Base-by-base conservation (phyloP, 2,329 filamentous ascomycete genomes). In the Helotiales sp. region DNA sequence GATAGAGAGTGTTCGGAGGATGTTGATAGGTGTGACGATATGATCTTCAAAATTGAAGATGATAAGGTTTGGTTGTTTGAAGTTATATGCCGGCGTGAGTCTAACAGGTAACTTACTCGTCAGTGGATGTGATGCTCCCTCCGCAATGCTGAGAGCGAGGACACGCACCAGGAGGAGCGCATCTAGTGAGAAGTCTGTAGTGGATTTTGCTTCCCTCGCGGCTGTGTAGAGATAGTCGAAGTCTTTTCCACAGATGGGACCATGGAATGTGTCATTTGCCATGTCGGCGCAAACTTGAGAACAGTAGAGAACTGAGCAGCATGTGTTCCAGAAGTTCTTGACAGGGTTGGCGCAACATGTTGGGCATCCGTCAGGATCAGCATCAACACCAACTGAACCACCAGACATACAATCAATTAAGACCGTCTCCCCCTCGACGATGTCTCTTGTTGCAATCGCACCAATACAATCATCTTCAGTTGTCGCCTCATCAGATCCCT, bases 11-110 rank as follows among this genome's bases (percentile, higher is more conserved):
- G 67, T 66, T 17, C 63, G 51, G 6, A 72, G 67, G 27, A 71
- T 70, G 1, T 46, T 57, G n/a, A 70, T 61, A 0, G 70, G 70
- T 3, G 52, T 61, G 3, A 58, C 48, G 34, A 72, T 61, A n/a
- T 70, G 66, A 47, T 70, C 68, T 15, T 25, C 36, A 27, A 71
- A 65, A 7, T 67, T 70, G 57, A 71, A 72, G 33, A 68, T 66
- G 36, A 70, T 67, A 7, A 69, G 63, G 44, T 63, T 61, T 5
- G 64, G 63, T 15, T 70, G 58, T 4, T 62, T 56, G 38, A 64
- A 59, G 31, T 63, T 62, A 17, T 69, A 67, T 1, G 69, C 65
- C 1, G 71, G 66, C 13, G 69, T 67, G 9, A 73, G 64, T 12
- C 69, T 63, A 8, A 66, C 63, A 13, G 71, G 61, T 30, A 71